Evolutionary conservation across 371 early-diverging fungal species (phyloP), one percentile per base, ranked within the genome.

Genomic region (Batkoa obscura): DNA sequence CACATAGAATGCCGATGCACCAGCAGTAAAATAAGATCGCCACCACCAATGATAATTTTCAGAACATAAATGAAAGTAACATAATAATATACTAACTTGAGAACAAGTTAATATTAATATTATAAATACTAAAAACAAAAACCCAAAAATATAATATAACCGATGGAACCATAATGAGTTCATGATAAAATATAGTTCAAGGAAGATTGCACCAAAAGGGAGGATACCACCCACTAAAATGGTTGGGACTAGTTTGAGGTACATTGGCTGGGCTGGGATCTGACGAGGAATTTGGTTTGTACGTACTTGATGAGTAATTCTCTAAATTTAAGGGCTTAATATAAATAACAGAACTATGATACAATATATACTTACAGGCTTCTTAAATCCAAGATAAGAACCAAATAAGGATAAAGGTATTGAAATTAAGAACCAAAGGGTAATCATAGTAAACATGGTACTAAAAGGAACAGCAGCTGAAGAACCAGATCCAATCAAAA

Each of bases 11-110:
- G 86, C 89, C 33, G 83, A 77, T 2, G 90, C 80, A 9, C 90
- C 97, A 0, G 84, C 74, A 0, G 90, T 88, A 48, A 90, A 69
- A 72, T 93, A 92, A 1, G 95, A 72, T 8, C 90, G 72, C 97
- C 97, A 96, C 63, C 82, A 83, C 97, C 96, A 92, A 58, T 81
- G 78, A 64, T 92, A 92, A 62, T 93, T 69, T 73, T 96, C 97
- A 2, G 87, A 71, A 57, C 88, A 88, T 45, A 93, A 67, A 48
- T 82, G 84, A 75, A 93, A 88, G 69, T 93, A 93, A n/a, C 78
- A 78, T 64, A 90, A 69, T 58, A 93, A 68, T 50, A 93, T 75
- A n/a, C 90, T 75, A 42, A 91, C 85, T 64, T 88, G 83, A 23
- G 82, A 73, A 32, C 86, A 86, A 0, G 90, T 90, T 37, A 90